These are phyloP conservation scores for Agaricus blazei DNA, from an alignment of 768 basidiomycete genomes.

Conservation along the genomic window DNA sequence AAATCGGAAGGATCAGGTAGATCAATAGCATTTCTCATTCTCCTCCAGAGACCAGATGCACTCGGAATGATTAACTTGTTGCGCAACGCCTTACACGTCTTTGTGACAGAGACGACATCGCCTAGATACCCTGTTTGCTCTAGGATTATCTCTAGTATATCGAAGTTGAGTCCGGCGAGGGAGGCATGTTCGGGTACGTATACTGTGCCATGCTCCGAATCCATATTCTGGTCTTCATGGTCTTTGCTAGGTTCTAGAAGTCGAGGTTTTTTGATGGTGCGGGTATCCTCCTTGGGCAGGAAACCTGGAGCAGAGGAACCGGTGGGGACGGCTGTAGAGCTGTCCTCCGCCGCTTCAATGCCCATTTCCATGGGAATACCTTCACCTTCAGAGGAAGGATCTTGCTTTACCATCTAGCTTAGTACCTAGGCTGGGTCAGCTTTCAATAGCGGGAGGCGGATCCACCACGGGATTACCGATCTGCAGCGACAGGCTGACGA, in stretches of 20 bases:
- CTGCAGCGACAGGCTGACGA: too few species aligned
- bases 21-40: neutral
- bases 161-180: neutral
- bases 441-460: too few species aligned
- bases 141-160: constrained; percentile 7
- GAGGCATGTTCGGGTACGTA: neutral
- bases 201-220: neutral
- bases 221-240: neutral
- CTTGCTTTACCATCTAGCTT: too few species aligned
- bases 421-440: too few species aligned
- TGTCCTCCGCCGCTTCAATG: neutral
- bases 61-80: constrained; percentile 1
- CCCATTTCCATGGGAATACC: neutral
- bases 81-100: constrained; percentile 6
- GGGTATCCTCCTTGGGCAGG: too few species aligned
- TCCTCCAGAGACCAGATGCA: constrained; percentile 12
- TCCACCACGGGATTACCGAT: too few species aligned
- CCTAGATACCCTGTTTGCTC: neutral
- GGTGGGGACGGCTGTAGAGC: neutral
- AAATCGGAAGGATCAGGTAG: constrained; percentile 19
- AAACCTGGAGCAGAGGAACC: neutral
- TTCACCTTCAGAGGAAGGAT: neutral
- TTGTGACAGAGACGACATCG: constrained; percentile 1
- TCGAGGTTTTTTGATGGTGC: neutral
- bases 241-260: neutral